Conservation (phyloP, 768 basidiomycete species). For the Clitopilus hobsonii region DNA sequence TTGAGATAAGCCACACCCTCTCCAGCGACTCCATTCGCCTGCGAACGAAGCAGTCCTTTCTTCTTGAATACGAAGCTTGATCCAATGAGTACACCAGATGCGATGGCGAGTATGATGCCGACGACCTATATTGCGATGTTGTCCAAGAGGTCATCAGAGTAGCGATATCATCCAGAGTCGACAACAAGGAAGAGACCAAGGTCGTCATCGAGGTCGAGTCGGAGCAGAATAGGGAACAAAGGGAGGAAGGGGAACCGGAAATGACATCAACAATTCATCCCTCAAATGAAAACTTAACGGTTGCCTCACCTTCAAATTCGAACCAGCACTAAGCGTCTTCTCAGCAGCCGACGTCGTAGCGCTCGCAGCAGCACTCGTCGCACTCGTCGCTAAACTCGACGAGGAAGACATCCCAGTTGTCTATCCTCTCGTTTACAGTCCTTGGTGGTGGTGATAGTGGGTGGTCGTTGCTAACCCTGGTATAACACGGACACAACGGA, state of each 20-base stretch:
- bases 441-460: background rate
- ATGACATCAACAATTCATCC: constrained; percentile 7
- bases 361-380: constrained; percentile 19
- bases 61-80: constrained; percentile 97
- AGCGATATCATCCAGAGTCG: too few species aligned
- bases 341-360: constrained; percentile 34
- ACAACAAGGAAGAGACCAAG: too few species aligned
- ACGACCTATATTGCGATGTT: too few species aligned
- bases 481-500: background rate
- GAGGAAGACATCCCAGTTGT: background rate
- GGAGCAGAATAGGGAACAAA: too few species aligned
- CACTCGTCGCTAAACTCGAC: background rate
- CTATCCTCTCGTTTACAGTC: background rate
- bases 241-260: background rate
- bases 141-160: too few species aligned
- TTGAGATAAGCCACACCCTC: constrained; percentile 95
- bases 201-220: too few species aligned
- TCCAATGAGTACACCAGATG: constrained; percentile 86
- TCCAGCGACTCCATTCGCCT: constrained; percentile 73
- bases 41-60: constrained; percentile 79
- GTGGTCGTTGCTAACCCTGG: background rate
- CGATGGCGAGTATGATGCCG: constrained; percentile 71
- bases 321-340: constrained; percentile 28
- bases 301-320: constrained; percentile 51
- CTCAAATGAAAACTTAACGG: background rate